Base-by-base conservation (phyloP, 495 filamentous ascomycete genomes). In the Halenospora varia region DNA sequence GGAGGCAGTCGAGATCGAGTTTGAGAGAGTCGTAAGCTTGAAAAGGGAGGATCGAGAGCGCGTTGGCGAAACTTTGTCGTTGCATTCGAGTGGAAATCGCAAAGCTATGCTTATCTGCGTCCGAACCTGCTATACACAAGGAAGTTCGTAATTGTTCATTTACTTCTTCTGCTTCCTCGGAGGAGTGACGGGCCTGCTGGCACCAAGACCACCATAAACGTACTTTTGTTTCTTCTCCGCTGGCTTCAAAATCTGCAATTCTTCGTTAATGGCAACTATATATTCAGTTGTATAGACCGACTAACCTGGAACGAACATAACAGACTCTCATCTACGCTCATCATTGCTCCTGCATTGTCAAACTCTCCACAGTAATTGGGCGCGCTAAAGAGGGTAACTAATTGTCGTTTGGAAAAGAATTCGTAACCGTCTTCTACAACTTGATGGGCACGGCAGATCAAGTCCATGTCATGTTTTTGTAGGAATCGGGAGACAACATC, bases 211-310 rank as follows among this genome's bases (percentile, higher is more conserved):
- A 79, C 86, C 85, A 78, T 89, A 88, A 71, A 96, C 93, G 82
- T 96, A 98, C 91, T 98, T 98, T 90, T 96, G 93, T 88, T 98
- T 98, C 86, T 98, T 98, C 84, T 98, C 94, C 75, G 94, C 94
- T 69, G 94, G 94, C 79, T 97, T 98, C 77, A 98, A 80, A 74
- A 98, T 98, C 93, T 97, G 64, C 22, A 56, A 42, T 35, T 15
- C 54, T 15, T 51, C 56, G 67, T 57, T 69, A 64, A 61, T n/a
- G n/a, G 44, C 50, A 29, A 57, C 62, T 63, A 40, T 54, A 1
- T 18, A 18, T 18, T 55, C 10, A 39, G 15, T 50, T 24, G 10
- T 10, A 35, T 13, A 20, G 15, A 18, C 2, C 13, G 48, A 79
- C 84, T 55, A 78, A 96, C 92, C 89, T 98, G 94, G 86, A 98